Base-by-base conservation (phyloP, 345 rosid genomes). In the Theobroma cacao region DNA sequence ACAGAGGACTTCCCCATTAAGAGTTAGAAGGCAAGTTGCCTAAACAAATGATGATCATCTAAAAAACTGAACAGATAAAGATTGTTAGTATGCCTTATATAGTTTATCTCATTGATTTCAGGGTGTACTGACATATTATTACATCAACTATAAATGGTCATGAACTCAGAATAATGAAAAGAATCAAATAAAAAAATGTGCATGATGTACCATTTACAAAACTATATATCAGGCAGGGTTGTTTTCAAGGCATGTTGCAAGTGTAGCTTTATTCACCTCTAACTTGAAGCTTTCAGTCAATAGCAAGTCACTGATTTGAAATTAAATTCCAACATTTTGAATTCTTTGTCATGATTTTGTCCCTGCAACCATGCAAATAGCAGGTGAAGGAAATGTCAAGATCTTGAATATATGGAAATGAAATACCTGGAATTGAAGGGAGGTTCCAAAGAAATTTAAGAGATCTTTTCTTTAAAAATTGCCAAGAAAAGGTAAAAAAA, bases 1-100 rank as follows among this genome's bases (percentile, higher is more conserved):
- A 79, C 72, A 7, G 82, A 76, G 36, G 85, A 43, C 28, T 81
- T 81, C 47, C 81, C 82, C 91, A 86, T 88, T 68, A 50, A 38
- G 38, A 52, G 40, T 24, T 14, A 0, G 14, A 14, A 43, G 12
- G 41, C 20, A 17, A 28, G 73, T 15, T 18, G 15, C 0, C 67
- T 34, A 12, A 48, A 9, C 22, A 76, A 64, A 61, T 47, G 30
- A n/a, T 31, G 34, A 45, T 11, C 59, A 9, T 71, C 26, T 0
- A 17, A 26, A 4, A 50, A 30, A 72, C n/a, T 53, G 31, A 33
- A 34, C 43, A 31, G 41, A 34, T 9, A 17, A 72, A 34, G 0
- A 30, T n/a, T 13, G 0, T 15, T 43, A 0, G 50, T 43, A 26
- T 17, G 38, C 7, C 7, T 59, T 34, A 40, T 41, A 28, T 28